These are phyloP conservation scores for Schizothecium vesticola DNA, from an alignment of 495 filamentous ascomycete species.

Conservation along the genomic window DNA sequence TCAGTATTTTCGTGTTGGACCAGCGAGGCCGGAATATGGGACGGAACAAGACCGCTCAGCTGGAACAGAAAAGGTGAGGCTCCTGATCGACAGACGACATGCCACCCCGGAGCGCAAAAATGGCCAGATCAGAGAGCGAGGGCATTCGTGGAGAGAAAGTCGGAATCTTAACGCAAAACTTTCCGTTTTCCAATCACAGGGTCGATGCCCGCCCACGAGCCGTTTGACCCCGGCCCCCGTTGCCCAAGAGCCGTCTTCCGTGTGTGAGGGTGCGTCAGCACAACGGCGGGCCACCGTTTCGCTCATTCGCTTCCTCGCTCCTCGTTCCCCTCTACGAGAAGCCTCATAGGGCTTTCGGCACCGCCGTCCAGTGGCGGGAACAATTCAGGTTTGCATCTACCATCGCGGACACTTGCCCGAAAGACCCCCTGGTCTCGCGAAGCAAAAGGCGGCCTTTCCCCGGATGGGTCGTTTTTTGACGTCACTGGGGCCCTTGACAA, in stretches of 20 bases:
- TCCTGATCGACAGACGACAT: background rate
- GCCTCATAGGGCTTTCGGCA: conserved; percentile 6
- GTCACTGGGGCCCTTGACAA: background rate
- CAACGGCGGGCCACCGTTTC: background rate
- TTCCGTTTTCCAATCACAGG: background rate
- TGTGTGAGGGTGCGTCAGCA: background rate
- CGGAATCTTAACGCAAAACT: background rate
- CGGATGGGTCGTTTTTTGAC: background rate
- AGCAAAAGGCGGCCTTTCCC: background rate
- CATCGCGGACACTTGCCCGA: background rate
- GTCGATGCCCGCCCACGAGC: background rate
- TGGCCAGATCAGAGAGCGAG: background rate
- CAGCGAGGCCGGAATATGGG: background rate
- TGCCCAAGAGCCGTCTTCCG: background rate
- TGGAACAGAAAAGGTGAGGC: background rate
- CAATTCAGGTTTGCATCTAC: background rate
- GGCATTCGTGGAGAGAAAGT: background rate
- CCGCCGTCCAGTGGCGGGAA: conserved; percentile 6
- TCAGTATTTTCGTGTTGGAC: background rate
- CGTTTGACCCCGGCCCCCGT: background rate
- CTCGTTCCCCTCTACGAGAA: background rate
- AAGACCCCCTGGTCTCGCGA: background rate
- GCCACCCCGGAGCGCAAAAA: background rate
- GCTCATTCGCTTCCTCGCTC: background rate
- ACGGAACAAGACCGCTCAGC: background rate